Percentiles rank a stretch among this genome's conserved stretches.
phyloP scores from a whole-genome alignment of 768 basidiomycete species.

The Mrakia hoshinonis region DNA sequence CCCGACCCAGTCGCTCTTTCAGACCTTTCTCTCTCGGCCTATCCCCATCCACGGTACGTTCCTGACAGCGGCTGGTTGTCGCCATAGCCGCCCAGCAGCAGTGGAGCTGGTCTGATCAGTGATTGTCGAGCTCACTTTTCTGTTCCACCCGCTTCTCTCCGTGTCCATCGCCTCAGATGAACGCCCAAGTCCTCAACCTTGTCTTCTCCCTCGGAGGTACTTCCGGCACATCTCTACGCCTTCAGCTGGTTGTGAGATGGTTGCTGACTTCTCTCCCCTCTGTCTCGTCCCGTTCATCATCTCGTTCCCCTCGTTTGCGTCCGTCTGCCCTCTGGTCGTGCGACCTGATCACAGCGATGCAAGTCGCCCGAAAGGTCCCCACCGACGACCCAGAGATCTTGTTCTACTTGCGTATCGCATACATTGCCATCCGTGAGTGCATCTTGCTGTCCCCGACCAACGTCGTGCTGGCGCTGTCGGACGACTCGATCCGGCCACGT shows the following conservation, averaged over 20 bases:
- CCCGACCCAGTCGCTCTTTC: too few relatives aligned
- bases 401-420: constrained; percentile 71
- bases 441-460: not conserved
- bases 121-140: not conserved
- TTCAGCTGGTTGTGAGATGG: not conserved
- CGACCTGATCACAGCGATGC: constrained; percentile 22
- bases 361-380: constrained; percentile 72
- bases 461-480: not conserved
- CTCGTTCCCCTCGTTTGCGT: not conserved
- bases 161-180: constrained; percentile 48
- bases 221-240: not conserved
- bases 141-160: not conserved
- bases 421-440: constrained; percentile 62
- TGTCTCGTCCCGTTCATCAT: constrained; percentile 3
- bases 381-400: constrained; percentile 81
- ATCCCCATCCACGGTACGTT: too few relatives aligned
- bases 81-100: too few relatives aligned
- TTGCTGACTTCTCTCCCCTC: not conserved
- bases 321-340: not conserved
- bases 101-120: not conserved
- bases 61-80: too few relatives aligned
- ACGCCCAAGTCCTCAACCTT: constrained; percentile 68
- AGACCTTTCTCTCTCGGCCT: too few relatives aligned
- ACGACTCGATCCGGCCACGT: not conserved
- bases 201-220: constrained; percentile 79